Conservation (phyloP, 495 filamentous ascomycete genomes). For the Penicillium malachiteum region DNA sequence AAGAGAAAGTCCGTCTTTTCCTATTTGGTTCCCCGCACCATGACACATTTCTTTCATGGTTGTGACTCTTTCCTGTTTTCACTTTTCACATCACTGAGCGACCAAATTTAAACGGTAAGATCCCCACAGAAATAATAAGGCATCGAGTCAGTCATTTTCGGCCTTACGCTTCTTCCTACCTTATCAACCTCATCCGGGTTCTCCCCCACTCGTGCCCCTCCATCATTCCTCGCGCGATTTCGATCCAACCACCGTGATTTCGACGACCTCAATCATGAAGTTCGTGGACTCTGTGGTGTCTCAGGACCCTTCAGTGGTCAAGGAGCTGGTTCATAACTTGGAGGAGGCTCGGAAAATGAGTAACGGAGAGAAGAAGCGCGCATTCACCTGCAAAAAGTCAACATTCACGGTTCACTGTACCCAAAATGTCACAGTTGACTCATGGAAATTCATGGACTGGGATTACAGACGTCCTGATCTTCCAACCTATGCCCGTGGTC, state of each 20-base stretch:
- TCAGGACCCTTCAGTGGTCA: slow-evolving; percentile 64
- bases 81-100: not conserved
- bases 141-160: not conserved
- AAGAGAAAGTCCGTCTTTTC: slow-evolving; percentile 14
- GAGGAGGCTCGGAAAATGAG: slow-evolving; percentile 51
- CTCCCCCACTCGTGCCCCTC: not conserved
- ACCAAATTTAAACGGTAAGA: not conserved
- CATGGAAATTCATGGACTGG: slow-evolving; percentile 91
- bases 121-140: too few species aligned
- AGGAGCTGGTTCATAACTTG: slow-evolving; percentile 56
- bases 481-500: slow-evolving; percentile 86
- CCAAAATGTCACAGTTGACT: slow-evolving; percentile 66
- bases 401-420: slow-evolving; percentile 65
- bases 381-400: slow-evolving; percentile 70
- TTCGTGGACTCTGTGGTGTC: slow-evolving; percentile 5
- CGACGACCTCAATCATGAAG: slow-evolving; percentile 3
- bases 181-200: not conserved
- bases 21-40: slow-evolving; percentile 26
- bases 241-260: not conserved
- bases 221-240: slow-evolving; percentile 3
- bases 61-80: slow-evolving; percentile 11
- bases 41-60: slow-evolving; percentile 14
- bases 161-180: too few species aligned
- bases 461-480: slow-evolving; percentile 86
- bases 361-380: slow-evolving; percentile 41